Evolutionary conservation across 306 rosid species (phyloP).

Genomic region (Vachellia pachyceras): DNA sequence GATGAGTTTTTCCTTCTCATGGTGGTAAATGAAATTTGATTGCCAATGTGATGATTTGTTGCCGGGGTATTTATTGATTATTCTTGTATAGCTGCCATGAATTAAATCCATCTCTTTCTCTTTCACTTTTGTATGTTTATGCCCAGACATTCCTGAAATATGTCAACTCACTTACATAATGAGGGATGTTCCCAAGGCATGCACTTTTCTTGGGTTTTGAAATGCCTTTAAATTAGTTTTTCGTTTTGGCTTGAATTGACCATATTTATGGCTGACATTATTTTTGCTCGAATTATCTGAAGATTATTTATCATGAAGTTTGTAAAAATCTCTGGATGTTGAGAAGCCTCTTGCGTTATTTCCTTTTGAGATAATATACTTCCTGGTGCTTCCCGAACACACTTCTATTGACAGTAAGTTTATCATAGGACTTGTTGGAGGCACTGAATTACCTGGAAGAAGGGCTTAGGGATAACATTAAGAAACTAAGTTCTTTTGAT

Average conservation of each 20-base stretch:
- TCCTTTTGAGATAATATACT: slow-evolving; percentile 14
- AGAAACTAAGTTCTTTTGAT: slow-evolving; percentile 89
- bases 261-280: slow-evolving; percentile 1
- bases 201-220: not conserved
- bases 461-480: slow-evolving; percentile 86
- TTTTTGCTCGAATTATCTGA: slow-evolving; percentile 19
- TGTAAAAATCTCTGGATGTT: slow-evolving; percentile 12
- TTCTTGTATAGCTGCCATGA: slow-evolving; percentile 29
- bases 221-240: slow-evolving; percentile 19
- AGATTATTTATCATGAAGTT: slow-evolving; percentile 21
- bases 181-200: not conserved
- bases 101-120: slow-evolving; percentile 3
- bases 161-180: not conserved
- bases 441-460: slow-evolving; percentile 85
- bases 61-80: not conserved
- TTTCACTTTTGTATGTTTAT: slow-evolving; percentile 28
- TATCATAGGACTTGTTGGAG: slow-evolving; percentile 85
- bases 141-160: slow-evolving; percentile 18
- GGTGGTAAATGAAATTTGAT: slow-evolving; percentile 31
- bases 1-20: slow-evolving; percentile 8
- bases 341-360: not conserved
- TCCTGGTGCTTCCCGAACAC: slow-evolving; percentile 12
- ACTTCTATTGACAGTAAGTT: slow-evolving; percentile 36
- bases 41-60: slow-evolving; percentile 23
- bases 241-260: slow-evolving; percentile 20